Percentiles rank a stretch among this genome's conserved stretches.
These are phyloP conservation scores for Agarophyton chilense DNA, from an alignment of 23 red algal species.

Conservation along the genomic window DNA sequence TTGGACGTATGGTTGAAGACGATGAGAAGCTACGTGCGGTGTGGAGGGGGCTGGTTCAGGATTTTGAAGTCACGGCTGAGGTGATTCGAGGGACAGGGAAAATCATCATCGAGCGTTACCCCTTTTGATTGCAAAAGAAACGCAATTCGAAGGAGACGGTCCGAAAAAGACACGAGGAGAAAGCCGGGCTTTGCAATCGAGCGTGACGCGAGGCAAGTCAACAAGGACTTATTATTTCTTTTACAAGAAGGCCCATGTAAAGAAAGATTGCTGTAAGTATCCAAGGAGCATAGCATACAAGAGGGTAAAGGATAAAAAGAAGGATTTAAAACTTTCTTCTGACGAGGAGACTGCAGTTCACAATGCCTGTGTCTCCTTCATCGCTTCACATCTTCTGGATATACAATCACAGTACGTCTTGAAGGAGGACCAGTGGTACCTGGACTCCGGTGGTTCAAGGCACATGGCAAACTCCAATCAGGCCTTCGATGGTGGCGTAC, in stretches of 20 bases:
- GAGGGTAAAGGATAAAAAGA: background rate
- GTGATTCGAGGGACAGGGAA: background rate
- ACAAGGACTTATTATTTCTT: background rate
- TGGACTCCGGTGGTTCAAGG: background rate
- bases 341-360: background rate
- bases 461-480: background rate
- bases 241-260: background rate
- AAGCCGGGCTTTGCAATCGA: background rate
- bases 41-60: background rate
- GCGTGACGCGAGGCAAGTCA: no score
- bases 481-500: background rate
- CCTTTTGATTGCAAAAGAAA: background rate
- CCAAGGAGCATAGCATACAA: background rate
- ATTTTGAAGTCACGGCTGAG: conserved; percentile 19
- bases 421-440: no score
- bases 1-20: background rate
- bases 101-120: background rate
- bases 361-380: no score
- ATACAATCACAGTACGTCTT: no score
- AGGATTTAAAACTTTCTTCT: background rate
- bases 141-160: background rate
- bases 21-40: background rate
- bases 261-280: background rate
- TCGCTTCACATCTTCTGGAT: no score
- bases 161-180: background rate